phyloP scores from a whole-genome alignment of 768 basidiomycete species.

The Calvatia gigantea region DNA sequence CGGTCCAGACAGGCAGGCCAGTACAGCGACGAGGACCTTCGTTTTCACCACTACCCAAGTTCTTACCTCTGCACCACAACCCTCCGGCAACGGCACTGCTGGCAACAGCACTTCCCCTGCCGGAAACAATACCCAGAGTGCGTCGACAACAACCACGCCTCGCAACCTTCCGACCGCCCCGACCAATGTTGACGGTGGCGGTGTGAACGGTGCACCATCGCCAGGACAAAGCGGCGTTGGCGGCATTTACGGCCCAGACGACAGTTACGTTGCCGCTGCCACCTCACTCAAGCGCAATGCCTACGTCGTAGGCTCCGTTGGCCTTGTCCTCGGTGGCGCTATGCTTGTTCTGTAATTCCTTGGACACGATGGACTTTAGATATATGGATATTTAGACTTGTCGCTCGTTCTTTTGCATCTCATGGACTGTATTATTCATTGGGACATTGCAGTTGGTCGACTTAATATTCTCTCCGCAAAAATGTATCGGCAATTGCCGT shows the following conservation, averaged over 20 bases:
- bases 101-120: slow-evolving; percentile 17
- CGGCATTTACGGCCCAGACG: slow-evolving; percentile 65
- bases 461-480: neutral
- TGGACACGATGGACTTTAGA: slow-evolving; percentile 12
- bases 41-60: slow-evolving; percentile 41
- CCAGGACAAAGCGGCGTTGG: slow-evolving; percentile 49
- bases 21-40: slow-evolving; percentile 36
- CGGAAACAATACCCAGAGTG: slow-evolving; percentile 26
- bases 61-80: slow-evolving; percentile 41
- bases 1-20: slow-evolving; percentile 37
- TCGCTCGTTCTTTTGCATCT: slow-evolving; percentile 7
- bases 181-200: slow-evolving; percentile 51
- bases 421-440: slow-evolving; percentile 8
- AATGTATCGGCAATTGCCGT: slow-evolving; percentile 12
- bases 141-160: slow-evolving; percentile 38
- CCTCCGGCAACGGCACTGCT: slow-evolving; percentile 16
- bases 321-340: slow-evolving; percentile 45
- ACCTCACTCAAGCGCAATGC: slow-evolving; percentile 41
- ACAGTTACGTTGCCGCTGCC: slow-evolving; percentile 61
- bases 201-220: slow-evolving; percentile 49
- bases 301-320: slow-evolving; percentile 39
- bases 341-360: slow-evolving; percentile 39
- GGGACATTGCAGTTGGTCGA: neutral
- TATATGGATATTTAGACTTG: slow-evolving; percentile 15
- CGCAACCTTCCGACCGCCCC: slow-evolving; percentile 55